Percentiles rank a stretch among this genome's conserved stretches.
phyloP scores from a whole-genome alignment of 345 rosid genomes.

The Eucalyptus marginata region DNA sequence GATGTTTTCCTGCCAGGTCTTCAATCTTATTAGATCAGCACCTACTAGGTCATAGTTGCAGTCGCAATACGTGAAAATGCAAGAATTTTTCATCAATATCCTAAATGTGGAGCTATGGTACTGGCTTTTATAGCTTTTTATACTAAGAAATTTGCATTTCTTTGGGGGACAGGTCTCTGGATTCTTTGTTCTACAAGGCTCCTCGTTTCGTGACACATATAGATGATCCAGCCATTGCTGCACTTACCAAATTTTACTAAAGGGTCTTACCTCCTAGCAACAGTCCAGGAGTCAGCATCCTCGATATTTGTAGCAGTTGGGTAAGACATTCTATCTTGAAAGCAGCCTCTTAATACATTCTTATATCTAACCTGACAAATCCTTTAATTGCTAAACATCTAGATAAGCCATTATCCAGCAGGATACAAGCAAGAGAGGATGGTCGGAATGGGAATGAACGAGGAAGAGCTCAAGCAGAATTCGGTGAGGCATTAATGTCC shows the following conservation, averaged over 20 bases:
- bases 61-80: not conserved
- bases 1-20: not conserved
- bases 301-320: slow-evolving; percentile 96
- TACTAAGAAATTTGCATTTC: not conserved
- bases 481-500: slow-evolving; percentile 18
- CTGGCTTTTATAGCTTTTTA: not conserved
- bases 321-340: slow-evolving; percentile 15
- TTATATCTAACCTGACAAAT: not conserved
- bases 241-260: slow-evolving; percentile 64
- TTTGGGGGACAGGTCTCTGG: slow-evolving; percentile 39
- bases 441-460: slow-evolving; percentile 81
- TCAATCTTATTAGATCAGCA: not conserved
- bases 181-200: slow-evolving; percentile 60
- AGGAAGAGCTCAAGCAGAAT: slow-evolving; percentile 72
- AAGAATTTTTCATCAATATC: not conserved
- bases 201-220: slow-evolving; percentile 85
- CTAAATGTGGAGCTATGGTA: not conserved
- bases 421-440: slow-evolving; percentile 75
- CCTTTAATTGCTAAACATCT: not conserved
- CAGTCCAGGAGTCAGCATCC: slow-evolving; percentile 63
- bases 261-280: slow-evolving; percentile 67
- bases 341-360: not conserved
- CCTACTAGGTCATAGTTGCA: not conserved
- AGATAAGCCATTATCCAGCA: slow-evolving; percentile 83
- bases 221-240: slow-evolving; percentile 86